Base-by-base conservation (phyloP, 2,329 filamentous ascomycete genomes). In the Boeremia exigua region DNA sequence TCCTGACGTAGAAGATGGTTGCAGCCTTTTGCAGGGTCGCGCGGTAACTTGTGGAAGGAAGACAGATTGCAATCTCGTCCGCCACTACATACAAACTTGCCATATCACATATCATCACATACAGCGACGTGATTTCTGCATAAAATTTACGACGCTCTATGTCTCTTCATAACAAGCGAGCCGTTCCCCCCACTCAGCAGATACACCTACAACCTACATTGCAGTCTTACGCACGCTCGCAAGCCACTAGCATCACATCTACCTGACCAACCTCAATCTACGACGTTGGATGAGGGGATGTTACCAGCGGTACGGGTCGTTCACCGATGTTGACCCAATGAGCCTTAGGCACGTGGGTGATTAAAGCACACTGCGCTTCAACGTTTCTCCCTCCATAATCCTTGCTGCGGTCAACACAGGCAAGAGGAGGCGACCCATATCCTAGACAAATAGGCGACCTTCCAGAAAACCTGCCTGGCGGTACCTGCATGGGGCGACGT, bases 191-290 rank as follows among this genome's bases (percentile, higher is more conserved):
- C 25, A 44, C 11, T n/a, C 28, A 45, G 25, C 14, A 38, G 28
- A 19, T 14, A 34, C 32, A 28, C 19, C n/a, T 34, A 23, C 17
- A 34, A 28, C 19, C 19, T 34, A 23, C 15, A 38, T 43, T 39
- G 25, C 37, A 25, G 32, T 33, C 14, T 48, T 38, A 43, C 47
- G 47, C 47, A 56, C 37, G 42, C 37, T 28, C 8, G 17, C 42
- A 51, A 56, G 53, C 47, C 53, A 56, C 47, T 37, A 23, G 36
- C 53, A 50, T 33, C 48, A 56, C 36, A 50, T 19, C 30, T 27
- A 32, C 23, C 33, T 51, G 32, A 33, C 38, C 37, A 37, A 30
- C 23, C 29, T 23, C 30, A 39, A 38, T 27, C 19, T 14, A 50
- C 17, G 17, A 28, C 9, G 25, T 37, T 40, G 47, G n/a, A 10